A percentile compares a stretch with the other conserved stretches of the same genome.
phyloP scores from a whole-genome alignment of 495 filamentous ascomycete species.

The Daldinia concentrica region DNA sequence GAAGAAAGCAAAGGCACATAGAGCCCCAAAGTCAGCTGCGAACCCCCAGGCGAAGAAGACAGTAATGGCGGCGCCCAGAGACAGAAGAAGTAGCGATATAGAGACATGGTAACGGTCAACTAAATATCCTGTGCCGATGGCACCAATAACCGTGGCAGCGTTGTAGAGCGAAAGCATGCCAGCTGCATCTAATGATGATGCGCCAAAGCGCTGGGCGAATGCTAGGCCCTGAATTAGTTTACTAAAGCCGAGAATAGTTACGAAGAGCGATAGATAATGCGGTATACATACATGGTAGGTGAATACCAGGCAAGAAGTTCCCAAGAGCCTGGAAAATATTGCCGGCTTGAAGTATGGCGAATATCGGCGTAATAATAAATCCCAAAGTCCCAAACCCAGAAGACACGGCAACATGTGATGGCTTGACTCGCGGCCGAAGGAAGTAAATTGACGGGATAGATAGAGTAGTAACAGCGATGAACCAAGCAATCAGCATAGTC shows the following conservation, averaged over 20 bases:
- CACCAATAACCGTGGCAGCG: constrained; percentile 66
- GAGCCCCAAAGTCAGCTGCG: constrained; percentile 59
- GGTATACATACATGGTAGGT: constrained; percentile 57
- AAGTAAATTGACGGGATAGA: constrained; percentile 65
- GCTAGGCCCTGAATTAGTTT: constrained; percentile 8
- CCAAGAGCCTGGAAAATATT: constrained; percentile 72
- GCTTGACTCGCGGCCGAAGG: constrained; percentile 65
- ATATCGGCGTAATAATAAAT: constrained; percentile 58
- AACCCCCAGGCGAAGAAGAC: constrained; percentile 78
- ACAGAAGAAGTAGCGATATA: constrained; percentile 66
- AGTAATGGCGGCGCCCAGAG: constrained; percentile 64
- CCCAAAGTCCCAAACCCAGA: constrained; percentile 51
- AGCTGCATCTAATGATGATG: constrained; percentile 58
- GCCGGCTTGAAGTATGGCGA: constrained; percentile 60
- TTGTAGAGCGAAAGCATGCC: constrained; percentile 68
- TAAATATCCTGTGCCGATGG: constrained; percentile 66
- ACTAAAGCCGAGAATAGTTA: background rate
- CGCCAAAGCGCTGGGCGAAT: constrained; percentile 43
- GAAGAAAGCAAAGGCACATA: constrained; percentile 71
- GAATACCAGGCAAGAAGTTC: constrained; percentile 73
- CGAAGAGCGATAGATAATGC: background rate
- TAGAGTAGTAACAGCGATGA: constrained; percentile 56
- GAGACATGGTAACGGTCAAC: constrained; percentile 70
- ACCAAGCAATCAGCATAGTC: constrained; percentile 64
- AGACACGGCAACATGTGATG: constrained; percentile 43